Evolutionary conservation across 768 basidiomycete species (phyloP), one percentile per base, ranked within the genome.

Genomic region (Rhizopogon vesiculosus): DNA sequence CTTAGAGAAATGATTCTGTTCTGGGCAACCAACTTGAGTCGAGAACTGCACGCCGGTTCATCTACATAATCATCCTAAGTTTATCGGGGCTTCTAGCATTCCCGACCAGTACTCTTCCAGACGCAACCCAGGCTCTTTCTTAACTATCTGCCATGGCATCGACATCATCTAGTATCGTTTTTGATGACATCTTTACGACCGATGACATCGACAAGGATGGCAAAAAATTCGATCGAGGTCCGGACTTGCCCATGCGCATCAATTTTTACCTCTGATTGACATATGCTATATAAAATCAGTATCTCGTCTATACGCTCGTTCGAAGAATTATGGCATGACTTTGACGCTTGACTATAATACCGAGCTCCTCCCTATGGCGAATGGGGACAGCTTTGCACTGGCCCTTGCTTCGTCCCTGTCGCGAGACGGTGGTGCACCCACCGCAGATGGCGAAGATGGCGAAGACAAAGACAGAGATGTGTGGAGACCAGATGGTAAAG

Each of bases 211-310:
- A 95, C 76, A 86, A 84, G 70, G 95, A 94, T 63, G 96, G 96
- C 45, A 97, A 91, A 78, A 97, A 95, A 70, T 99, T 98, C 64
- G 97, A 99, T 73, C 78, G 96, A 86, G 96, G 96, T 95, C 42
- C 40, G 42, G 15, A 38, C 48, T 54, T 15, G 29, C n/a, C 12
- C 42, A 44, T 40, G 44, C 22, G 38, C 51, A 15, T 45, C 25
- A 25, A 45, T 49, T 13, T 38, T 41, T 25, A 3, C 13, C 29
- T 13, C 42, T 19, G 41, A 31, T 56, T 60, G 19, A 67, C 56
- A 31, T 42, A 38, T 15, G 4, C 29, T n/a, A 44, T 35, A 50
- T 56, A 56, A 25, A n/a, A 59, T 25, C 69, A 98, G 97, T 99
- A 38, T 96, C 96, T 22, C 86, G 97, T 33, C 80, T 98, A 48